Evolutionary conservation across 345 rosid species (phyloP), one percentile per base, ranked within the genome.

Genomic region (Durio zibethinus): DNA sequence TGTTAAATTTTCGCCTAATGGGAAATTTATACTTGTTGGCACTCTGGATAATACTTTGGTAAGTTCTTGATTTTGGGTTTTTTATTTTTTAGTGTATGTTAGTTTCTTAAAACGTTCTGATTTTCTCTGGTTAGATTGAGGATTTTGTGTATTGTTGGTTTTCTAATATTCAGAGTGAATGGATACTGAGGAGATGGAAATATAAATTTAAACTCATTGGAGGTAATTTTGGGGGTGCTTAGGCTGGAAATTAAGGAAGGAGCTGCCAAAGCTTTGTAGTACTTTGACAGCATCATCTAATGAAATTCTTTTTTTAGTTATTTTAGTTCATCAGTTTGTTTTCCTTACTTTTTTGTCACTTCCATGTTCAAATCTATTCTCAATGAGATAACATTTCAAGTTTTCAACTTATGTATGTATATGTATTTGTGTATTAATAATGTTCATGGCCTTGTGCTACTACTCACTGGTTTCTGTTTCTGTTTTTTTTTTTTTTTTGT

Each of bases 11-110:
- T 91, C 97, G 1, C 99, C 97, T 0, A 96, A 96, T 78, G 97
- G 98, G 56, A 96, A 93, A 83, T 96, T 89, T 18, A 90, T 96
- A 47, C 97, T 96, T 67, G 97, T 96, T 74, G 98, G 97, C 10
- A 92, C 97, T 12, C 88, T 92, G 23, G 97, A 94, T 76, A 89
- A 89, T 81, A 87, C 92, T n/a, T 76, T 96, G 91, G 99, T 93
- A 79, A 81, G 88, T 75, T 29, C 68, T 18, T 7, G 20, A 16
- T 31, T 27, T 3, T 4, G 25, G 8, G 74, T 20, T 9, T 1
- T 36, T 36, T 71, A 16, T 33, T 36, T 66, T 31, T n/a, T 45
- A 31, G 14, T 40, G 38, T 6, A 15, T n/a, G 25, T 33, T 47
- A 7, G 27, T 70, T 27, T 23, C 10, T 48, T 27, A 33, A 23